phyloP scores from a whole-genome alignment of 257 asterid species.

The Jacaranda mimosifolia region DNA sequence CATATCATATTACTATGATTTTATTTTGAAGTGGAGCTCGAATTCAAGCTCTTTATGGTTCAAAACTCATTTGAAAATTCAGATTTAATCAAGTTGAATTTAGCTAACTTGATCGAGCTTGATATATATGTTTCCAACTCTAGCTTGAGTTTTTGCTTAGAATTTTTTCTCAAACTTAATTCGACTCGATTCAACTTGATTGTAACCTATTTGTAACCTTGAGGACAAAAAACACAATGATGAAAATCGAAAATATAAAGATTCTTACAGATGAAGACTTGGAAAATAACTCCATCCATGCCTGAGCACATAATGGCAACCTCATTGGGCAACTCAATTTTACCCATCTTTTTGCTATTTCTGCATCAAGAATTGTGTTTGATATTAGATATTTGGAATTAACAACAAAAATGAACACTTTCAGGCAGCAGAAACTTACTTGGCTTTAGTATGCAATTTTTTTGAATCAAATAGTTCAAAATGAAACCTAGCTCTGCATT shows the following conservation, averaged over 20 bases:
- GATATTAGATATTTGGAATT: conserved; percentile 31
- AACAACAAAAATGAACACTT: conserved; percentile 15
- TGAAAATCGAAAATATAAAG: conserved; percentile 33
- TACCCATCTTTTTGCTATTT: conserved; percentile 65
- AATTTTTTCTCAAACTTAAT: too few species aligned
- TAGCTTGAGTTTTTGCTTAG: too few species aligned
- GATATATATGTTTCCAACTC: too few species aligned
- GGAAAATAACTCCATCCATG: conserved; percentile 92
- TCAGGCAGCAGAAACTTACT: conserved; percentile 59
- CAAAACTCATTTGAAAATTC: too few species aligned
- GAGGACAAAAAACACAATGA: conserved; percentile 16
- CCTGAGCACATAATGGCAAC: conserved; percentile 87
- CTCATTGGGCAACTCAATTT: conserved; percentile 68
- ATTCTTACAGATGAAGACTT: conserved; percentile 90
- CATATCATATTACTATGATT: too few species aligned
- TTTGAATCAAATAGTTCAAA: conserved; percentile 98
- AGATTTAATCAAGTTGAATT: too few species aligned
- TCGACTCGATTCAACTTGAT: too few species aligned
- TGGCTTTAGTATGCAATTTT: conserved; percentile 57
- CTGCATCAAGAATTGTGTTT: conserved; percentile 55
- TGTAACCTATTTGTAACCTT: too few species aligned
- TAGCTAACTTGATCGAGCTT: too few species aligned
- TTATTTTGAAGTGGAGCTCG: too few species aligned
- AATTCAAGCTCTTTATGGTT: too few species aligned
- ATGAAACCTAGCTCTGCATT: conserved; percentile 94